These are phyloP conservation scores for Talaromyces nanjingensis DNA, from an alignment of 495 filamentous ascomycete species.

Conservation along the genomic window DNA sequence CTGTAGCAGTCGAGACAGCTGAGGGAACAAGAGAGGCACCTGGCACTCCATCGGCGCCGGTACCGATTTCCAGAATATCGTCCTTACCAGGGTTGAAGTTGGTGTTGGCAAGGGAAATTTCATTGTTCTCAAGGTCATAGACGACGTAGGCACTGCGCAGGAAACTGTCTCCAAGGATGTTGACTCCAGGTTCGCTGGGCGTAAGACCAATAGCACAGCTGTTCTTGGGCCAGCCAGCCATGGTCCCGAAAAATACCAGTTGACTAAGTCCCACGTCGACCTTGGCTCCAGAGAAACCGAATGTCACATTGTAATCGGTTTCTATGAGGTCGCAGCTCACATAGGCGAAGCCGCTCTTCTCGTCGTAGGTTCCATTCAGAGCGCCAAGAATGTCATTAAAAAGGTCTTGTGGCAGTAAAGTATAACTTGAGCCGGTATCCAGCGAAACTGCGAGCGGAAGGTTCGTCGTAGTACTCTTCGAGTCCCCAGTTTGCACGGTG, in stretches of 20 bases:
- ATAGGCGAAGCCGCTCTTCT: conserved; percentile 29
- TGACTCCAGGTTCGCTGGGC: conserved; percentile 46
- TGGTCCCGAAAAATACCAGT: conserved; percentile 14
- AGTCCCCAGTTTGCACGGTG: conserved; percentile 31
- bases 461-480: conserved; percentile 38
- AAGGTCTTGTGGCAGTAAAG: conserved; percentile 63
- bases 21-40: conserved; percentile 55
- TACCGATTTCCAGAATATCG: conserved; percentile 63
- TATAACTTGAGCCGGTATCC: conserved; percentile 71
- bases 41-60: conserved; percentile 54
- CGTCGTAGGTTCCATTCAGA: conserved; percentile 55
- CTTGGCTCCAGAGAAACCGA: conserved; percentile 48
- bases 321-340: conserved; percentile 59
- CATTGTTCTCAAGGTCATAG: conserved; percentile 75
- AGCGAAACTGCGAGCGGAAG: conserved; percentile 63
- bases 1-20: conserved; percentile 39
- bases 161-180: conserved; percentile 81
- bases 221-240: conserved; percentile 8
- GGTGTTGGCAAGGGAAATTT: conserved; percentile 70
- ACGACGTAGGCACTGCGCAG: conserved; percentile 85
- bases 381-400: conserved; percentile 50
- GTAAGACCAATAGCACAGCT: conserved; percentile 65
- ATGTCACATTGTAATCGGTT: conserved; percentile 53
- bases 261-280: conserved; percentile 21
- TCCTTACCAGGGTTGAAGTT: conserved; percentile 61